Evolutionary conservation across 495 filamentous ascomycete genomes (phyloP), one percentile per base, ranked within the genome.

Genomic region (Xylaria curta): DNA sequence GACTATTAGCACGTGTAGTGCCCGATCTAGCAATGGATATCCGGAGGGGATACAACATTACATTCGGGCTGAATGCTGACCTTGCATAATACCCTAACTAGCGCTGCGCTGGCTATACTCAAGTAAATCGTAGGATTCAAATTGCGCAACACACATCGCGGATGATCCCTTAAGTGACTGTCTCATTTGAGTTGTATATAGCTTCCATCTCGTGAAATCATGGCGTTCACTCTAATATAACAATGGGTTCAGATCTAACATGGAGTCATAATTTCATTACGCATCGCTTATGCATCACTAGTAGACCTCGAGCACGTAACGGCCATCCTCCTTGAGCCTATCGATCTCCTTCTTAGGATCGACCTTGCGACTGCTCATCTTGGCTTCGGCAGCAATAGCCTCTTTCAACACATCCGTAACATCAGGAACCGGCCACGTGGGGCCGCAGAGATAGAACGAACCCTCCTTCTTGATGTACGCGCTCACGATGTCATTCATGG

Each of bases 351-450:
- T 96, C 74, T 85, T 86, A n/a, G 91, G 85, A 76, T 97, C 94
- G 51, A 96, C 88, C 89, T 93, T 98, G 85, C 90, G 91, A 36
- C 90, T 89, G 46, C 81, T 81, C 66, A 75, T 78, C 84, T 89
- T 89, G n/a, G 89, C 92, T 73, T 97, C 90, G n/a, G 82, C 79
- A 46, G 89, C 90, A 74, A 98, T 94, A 7, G 96, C 96, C 85
- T 98, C 96, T 85, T 97, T 88, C 71, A 99, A 82, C 72, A 98
- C 96, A 62, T 89, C 90, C 12, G 94, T 97, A 31, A 99, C 96
- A 83, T 99, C 97, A n/a, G 96, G 97, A 54, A 99, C 96, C 10
- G 96, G 96, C 97, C 97, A 98, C 21, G 96, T 98, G 21, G 96
- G 96, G 61, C 96, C 96, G 78, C 96, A 99, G 28, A 99, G 90